phyloP scores from a whole-genome alignment of 371 early-diverging fungal species.

The Chytridiales sp. region DNA sequence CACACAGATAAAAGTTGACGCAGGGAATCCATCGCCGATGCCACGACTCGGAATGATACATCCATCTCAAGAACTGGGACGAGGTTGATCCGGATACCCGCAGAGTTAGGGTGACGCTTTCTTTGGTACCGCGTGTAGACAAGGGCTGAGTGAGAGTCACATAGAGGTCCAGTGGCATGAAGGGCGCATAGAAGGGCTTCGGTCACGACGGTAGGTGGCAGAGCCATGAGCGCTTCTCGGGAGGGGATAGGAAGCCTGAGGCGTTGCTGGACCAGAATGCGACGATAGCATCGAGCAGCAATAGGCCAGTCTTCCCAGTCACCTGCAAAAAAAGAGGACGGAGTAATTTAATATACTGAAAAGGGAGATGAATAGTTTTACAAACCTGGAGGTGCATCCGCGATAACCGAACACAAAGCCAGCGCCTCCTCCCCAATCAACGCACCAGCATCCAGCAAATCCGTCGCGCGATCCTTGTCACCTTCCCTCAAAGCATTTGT shows the following conservation, averaged over 20 bases:
- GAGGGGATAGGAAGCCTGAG: slow-evolving; percentile 29
- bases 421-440: slow-evolving; percentile 25
- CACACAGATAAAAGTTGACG: slow-evolving; percentile 19
- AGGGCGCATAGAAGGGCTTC: slow-evolving; percentile 22
- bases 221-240: slow-evolving; percentile 1
- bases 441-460: slow-evolving; percentile 32
- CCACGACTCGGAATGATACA: slow-evolving; percentile 22
- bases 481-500: slow-evolving; percentile 21
- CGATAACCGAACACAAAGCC: slow-evolving; percentile 16
- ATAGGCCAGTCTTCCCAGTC: slow-evolving; percentile 37
- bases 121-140: slow-evolving; percentile 32
- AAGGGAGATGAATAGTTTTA: too few species aligned
- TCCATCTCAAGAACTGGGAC: slow-evolving; percentile 30
- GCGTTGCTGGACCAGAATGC: slow-evolving; percentile 30
- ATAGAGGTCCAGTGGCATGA: slow-evolving; percentile 24
- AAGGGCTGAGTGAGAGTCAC: slow-evolving; percentile 13
- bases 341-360: not conserved
- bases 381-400: slow-evolving; percentile 30
- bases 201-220: slow-evolving; percentile 26
- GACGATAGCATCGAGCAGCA: slow-evolving; percentile 33
- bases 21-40: slow-evolving; percentile 22
- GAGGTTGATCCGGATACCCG: slow-evolving; percentile 29
- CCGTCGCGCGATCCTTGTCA: slow-evolving; percentile 24
- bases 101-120: slow-evolving; percentile 28
- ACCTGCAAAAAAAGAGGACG: slow-evolving; percentile 14